Conservation (phyloP, 371 early-diverging fungal species). For the Batrachochytrium dendrobatidis region DNA sequence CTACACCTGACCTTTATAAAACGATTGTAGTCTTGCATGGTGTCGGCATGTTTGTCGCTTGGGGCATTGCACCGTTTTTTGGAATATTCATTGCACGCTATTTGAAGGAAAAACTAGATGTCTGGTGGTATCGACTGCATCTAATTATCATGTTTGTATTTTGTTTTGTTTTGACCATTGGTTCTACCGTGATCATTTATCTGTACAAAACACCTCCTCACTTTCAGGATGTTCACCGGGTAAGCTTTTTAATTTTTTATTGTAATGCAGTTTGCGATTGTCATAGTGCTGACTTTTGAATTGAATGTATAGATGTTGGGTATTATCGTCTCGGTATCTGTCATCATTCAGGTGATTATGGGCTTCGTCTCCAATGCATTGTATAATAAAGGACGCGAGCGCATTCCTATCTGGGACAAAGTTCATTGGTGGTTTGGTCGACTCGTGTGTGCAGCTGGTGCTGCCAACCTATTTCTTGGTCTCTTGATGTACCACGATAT, state of each 20-base stretch:
- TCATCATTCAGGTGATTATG: slow-evolving; percentile 20
- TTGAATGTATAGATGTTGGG: slow-evolving; percentile 12
- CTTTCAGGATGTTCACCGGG: slow-evolving; percentile 8
- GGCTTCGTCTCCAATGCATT: slow-evolving; percentile 25
- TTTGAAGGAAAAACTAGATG: slow-evolving; percentile 29
- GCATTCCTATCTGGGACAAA: slow-evolving; percentile 29
- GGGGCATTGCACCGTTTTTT: slow-evolving; percentile 26
- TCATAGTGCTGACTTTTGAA: neutral
- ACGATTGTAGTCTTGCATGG: slow-evolving; percentile 18
- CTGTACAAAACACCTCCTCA: slow-evolving; percentile 11
- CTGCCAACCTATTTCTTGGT: slow-evolving; percentile 21
- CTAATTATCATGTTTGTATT: slow-evolving; percentile 17
- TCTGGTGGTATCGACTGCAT: slow-evolving; percentile 38
- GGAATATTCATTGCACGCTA: slow-evolving; percentile 34
- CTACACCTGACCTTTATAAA: neutral
- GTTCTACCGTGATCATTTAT: slow-evolving; percentile 5
- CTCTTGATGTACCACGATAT: slow-evolving; percentile 7
- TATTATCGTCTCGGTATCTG: slow-evolving; percentile 15
- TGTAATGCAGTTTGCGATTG: neutral
- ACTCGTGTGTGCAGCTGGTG: slow-evolving; percentile 10
- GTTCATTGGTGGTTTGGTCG: slow-evolving; percentile 40
- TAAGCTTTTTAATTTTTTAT: neutral
- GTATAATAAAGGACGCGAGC: slow-evolving; percentile 16
- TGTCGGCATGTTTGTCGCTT: slow-evolving; percentile 30
- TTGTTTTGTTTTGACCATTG: slow-evolving; percentile 5